Percentiles rank a stretch among this genome's conserved stretches.
phyloP scores from a whole-genome alignment of 768 basidiomycete genomes.

The Xerocomus potaroensis region DNA sequence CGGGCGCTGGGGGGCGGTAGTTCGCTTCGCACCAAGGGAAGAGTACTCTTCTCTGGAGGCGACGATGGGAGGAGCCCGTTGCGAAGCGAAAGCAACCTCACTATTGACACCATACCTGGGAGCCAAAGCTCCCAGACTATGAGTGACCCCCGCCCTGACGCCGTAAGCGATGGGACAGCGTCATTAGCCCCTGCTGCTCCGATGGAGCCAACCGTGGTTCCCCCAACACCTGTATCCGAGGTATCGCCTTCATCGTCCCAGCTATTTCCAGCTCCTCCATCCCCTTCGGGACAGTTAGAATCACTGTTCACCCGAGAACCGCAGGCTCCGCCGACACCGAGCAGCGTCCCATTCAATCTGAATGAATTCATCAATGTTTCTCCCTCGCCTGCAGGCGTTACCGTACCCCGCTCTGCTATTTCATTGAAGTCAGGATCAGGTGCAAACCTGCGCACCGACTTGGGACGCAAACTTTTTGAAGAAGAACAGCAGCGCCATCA shows the following conservation, averaged over 20 bases:
- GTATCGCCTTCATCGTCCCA: constrained; percentile 21
- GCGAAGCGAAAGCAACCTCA: constrained; percentile 27
- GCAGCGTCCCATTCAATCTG: constrained; percentile 50
- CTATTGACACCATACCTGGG: constrained; percentile 22
- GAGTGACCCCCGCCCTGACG: constrained; percentile 18
- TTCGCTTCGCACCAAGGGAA: constrained; percentile 54
- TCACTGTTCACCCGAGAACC: constrained; percentile 21
- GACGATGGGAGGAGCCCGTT: constrained; percentile 25
- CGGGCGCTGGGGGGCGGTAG: constrained; percentile 48
- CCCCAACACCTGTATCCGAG: constrained; percentile 31
- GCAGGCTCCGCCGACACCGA: constrained; percentile 35
- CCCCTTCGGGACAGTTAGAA: constrained; percentile 23
- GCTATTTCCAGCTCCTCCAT: constrained; percentile 22
- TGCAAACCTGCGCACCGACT: constrained; percentile 56
- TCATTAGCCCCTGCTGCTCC: constrained; percentile 25
- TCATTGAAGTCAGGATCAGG: constrained; percentile 34
- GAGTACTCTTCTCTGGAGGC: constrained; percentile 62
- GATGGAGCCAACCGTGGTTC: constrained; percentile 31
- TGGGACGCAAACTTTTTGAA: constrained; percentile 67
- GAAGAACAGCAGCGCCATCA: constrained; percentile 56
- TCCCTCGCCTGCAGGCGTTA: constrained; percentile 50
- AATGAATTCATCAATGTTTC: constrained; percentile 73
- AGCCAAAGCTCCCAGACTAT: constrained; percentile 24
- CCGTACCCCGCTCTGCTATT: constrained; percentile 29
- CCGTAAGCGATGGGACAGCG: constrained; percentile 10